Conservation (phyloP, 371 early-diverging fungal species). For the Blakeslea trispora region DNA sequence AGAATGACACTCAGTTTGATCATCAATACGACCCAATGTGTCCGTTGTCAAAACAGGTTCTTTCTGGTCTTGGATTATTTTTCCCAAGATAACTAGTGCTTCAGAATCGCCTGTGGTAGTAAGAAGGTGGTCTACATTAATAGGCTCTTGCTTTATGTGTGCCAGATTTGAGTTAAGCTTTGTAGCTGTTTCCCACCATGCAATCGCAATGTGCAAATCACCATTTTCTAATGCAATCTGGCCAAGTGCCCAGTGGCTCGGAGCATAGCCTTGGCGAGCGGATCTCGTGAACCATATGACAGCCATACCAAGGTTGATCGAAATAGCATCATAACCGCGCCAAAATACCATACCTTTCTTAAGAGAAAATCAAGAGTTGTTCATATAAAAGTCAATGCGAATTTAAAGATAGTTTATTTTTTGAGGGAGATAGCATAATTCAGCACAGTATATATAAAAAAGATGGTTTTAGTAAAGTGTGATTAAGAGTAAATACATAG, state of each 20-base stretch:
- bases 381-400: background rate
- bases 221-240: slow-evolving; percentile 43
- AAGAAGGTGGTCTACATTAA: slow-evolving; percentile 28
- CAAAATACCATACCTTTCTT: slow-evolving; percentile 28
- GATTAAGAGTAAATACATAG: background rate
- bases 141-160: slow-evolving; percentile 1
- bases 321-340: slow-evolving; percentile 29
- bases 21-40: background rate
- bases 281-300: slow-evolving; percentile 40
- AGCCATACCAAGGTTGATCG: slow-evolving; percentile 37
- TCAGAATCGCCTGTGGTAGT: slow-evolving; percentile 35
- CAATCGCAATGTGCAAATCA: slow-evolving; percentile 37
- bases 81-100: slow-evolving; percentile 35
- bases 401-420: slow-evolving; percentile 6
- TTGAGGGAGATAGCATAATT: background rate
- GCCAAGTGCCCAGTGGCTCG: slow-evolving; percentile 45
- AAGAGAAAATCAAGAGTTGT: background rate
- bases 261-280: slow-evolving; percentile 32
- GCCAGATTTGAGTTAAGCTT: slow-evolving; percentile 18
- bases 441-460: background rate
- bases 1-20: background rate
- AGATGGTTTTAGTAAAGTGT: background rate
- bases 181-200: slow-evolving; percentile 39
- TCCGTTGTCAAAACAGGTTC: background rate
- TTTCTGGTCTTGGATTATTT: slow-evolving; percentile 27